Evolutionary conservation across 164 flowering plant genomes (phyloP).

Genomic region (Aristolochia californica): DNA sequence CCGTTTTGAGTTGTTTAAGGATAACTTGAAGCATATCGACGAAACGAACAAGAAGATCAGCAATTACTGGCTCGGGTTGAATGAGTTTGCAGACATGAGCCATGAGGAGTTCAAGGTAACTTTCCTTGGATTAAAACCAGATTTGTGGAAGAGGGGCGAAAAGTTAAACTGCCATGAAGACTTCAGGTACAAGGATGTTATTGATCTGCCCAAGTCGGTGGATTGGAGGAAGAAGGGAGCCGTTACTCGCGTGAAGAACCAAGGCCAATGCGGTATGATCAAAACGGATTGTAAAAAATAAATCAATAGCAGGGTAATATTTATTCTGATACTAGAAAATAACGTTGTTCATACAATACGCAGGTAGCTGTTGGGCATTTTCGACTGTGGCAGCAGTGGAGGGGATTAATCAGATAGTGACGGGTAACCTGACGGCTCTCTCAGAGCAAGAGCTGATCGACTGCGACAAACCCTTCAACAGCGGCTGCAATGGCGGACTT

Average conservation of each 20-base stretch:
- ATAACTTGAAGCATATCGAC: conserved; percentile 60
- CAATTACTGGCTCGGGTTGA: conserved; percentile 76
- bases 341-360: background rate
- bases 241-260: conserved; percentile 67
- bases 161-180: conserved; percentile 3
- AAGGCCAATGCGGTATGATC: conserved; percentile 68
- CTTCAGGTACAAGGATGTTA: conserved; percentile 33
- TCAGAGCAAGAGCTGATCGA: conserved; percentile 87
- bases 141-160: conserved; percentile 13
- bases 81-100: conserved; percentile 67
- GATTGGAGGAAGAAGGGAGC: conserved; percentile 94
- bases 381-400: conserved; percentile 86
- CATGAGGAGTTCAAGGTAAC: conserved; percentile 62
- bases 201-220: conserved; percentile 53
- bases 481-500: conserved; percentile 75
- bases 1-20: conserved; percentile 67
- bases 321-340: too few species aligned
- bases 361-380: conserved; percentile 94
- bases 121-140: conserved; percentile 46
- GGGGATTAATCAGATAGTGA: conserved; percentile 73
- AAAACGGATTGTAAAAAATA: background rate
- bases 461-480: conserved; percentile 54
- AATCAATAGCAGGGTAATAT: too few species aligned
- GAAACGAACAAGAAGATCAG: conserved; percentile 45
- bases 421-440: conserved; percentile 57